These are phyloP conservation scores for Neoboletus magnificus DNA, from an alignment of 768 basidiomycete genomes.

Conservation along the genomic window DNA sequence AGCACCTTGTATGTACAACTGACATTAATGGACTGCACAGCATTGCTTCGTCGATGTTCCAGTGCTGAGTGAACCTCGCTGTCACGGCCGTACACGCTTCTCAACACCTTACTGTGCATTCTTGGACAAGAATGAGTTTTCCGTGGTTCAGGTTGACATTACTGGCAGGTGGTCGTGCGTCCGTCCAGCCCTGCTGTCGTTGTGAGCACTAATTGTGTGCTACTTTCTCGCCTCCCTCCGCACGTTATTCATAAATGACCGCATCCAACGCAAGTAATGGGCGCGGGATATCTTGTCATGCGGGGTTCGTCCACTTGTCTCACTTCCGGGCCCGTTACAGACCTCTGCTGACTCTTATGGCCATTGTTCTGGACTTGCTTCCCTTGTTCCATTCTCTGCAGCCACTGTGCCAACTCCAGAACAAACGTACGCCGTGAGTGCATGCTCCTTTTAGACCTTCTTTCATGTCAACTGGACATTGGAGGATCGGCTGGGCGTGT, in stretches of 20 bases:
- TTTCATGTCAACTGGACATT: neutral
- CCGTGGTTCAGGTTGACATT: conserved; percentile 57
- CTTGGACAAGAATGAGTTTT: conserved; percentile 40
- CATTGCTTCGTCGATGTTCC: neutral
- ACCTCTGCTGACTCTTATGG: conserved; percentile 5
- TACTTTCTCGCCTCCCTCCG: neutral
- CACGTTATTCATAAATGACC: neutral
- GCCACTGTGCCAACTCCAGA: conserved; percentile 36
- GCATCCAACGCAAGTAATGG: conserved; percentile 42
- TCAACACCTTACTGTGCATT: neutral
- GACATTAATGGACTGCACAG: conserved; percentile 18
- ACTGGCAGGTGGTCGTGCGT: conserved; percentile 47
- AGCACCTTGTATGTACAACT: conserved; percentile 7
- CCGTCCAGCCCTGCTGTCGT: neutral
- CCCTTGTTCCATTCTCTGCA: conserved; percentile 10
- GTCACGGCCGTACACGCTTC: neutral
- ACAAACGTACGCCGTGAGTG: conserved; percentile 35
- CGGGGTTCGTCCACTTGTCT: conserved; percentile 41
- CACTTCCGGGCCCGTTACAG: neutral
- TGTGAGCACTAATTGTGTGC: conserved; percentile 6
- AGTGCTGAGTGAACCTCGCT: neutral
- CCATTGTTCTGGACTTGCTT: neutral
- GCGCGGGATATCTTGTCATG: conserved; percentile 57
- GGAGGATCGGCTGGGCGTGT: neutral
- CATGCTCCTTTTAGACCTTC: neutral